Conservation (phyloP, 495 filamentous ascomycete genomes). For the Penicillium argentinense region DNA sequence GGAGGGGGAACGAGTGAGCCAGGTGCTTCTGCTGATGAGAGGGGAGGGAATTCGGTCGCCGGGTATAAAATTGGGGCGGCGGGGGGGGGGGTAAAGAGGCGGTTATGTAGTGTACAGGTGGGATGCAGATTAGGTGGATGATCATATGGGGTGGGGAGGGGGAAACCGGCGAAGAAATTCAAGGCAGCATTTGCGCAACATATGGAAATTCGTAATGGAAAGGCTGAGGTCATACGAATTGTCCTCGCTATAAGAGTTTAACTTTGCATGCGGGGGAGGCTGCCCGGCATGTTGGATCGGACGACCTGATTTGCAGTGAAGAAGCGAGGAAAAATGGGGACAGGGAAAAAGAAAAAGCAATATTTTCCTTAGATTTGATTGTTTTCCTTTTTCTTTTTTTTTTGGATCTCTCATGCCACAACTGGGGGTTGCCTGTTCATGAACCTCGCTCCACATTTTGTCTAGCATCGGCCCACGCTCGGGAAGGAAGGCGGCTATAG, state of each 20-base stretch:
- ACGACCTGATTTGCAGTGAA: slow-evolving; percentile 33
- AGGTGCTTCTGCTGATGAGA: too few relatives aligned
- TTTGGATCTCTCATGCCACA: too few relatives aligned
- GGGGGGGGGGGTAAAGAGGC: neutral
- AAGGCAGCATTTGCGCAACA: slow-evolving; percentile 1
- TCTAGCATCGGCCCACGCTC: neutral
- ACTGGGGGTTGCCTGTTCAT: neutral
- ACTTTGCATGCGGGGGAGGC: slow-evolving; percentile 37
- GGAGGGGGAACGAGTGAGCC: neutral
- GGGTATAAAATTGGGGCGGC: slow-evolving; percentile 9
- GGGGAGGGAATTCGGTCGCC: too few relatives aligned
- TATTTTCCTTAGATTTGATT: neutral
- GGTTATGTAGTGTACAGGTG: too few relatives aligned
- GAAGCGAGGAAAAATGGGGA: slow-evolving; percentile 18
- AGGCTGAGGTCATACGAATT: slow-evolving; percentile 22
- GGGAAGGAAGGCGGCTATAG: slow-evolving; percentile 1
- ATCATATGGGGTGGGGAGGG: neutral
- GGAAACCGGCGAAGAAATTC: neutral
- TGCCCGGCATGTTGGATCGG: slow-evolving; percentile 32
- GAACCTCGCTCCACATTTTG: slow-evolving; percentile 4
- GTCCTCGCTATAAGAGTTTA: slow-evolving; percentile 15
- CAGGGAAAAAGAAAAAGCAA: slow-evolving; percentile 12
- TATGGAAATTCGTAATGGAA: slow-evolving; percentile 19
- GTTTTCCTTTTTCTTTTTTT: neutral
- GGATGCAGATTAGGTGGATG: too few relatives aligned